Percentiles rank a stretch among this genome's conserved stretches.
Evolutionary conservation across 2,329 filamentous ascomycete genomes (phyloP).

Genomic region (Hysterium pulicare): DNA sequence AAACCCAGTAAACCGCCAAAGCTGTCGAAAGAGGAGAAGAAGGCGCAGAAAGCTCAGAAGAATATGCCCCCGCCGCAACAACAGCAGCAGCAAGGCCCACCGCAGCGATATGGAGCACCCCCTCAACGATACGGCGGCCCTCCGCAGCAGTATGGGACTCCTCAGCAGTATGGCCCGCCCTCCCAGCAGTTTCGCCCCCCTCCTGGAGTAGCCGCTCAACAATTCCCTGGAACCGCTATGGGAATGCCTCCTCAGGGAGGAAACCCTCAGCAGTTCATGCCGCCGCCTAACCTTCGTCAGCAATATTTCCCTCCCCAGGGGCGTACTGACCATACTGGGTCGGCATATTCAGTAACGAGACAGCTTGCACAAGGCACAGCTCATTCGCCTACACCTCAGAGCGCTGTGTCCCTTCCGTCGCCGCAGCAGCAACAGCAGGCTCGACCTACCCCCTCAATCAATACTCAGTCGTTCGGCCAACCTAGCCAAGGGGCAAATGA

Average conservation of each 20-base stretch:
- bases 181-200: neutral
- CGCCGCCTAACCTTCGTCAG: neutral
- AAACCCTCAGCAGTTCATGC: neutral
- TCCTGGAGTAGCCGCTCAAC: neutral
- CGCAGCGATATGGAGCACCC: slow-evolving; percentile 3
- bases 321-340: slow-evolving; percentile 3
- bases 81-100: neutral
- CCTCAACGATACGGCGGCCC: slow-evolving; percentile 6
- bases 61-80: slow-evolving; percentile 9
- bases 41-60: slow-evolving; percentile 29
- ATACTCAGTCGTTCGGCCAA: slow-evolving; percentile 4
- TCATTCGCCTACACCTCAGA: slow-evolving; percentile 4
- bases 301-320: slow-evolving; percentile 1
- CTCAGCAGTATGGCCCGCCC: neutral
- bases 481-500: neutral
- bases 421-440: neutral
- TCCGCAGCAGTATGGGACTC: slow-evolving; percentile 4
- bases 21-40: slow-evolving; percentile 37
- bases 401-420: neutral
- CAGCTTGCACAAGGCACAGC: slow-evolving; percentile 6
- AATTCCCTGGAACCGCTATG: neutral
- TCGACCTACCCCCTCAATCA: slow-evolving; percentile 1
- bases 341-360: slow-evolving; percentile 10
- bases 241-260: neutral
- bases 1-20: slow-evolving; percentile 27